Evolutionary conservation across 179 eudicot species (phyloP), one percentile per base, ranked within the genome.

Genomic region (Silene coronaria): DNA sequence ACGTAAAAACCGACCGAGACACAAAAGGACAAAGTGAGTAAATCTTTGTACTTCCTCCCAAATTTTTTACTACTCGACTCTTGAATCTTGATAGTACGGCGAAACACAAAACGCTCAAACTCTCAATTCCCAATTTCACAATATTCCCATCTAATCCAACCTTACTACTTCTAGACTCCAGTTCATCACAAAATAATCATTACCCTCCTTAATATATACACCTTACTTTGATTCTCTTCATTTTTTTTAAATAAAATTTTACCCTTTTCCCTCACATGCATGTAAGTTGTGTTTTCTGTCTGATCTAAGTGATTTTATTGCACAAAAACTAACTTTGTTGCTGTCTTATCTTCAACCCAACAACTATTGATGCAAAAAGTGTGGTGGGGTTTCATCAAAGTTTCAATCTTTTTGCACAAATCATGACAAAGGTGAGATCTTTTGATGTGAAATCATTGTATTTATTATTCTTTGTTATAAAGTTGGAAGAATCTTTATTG

Each of bases 351-450:
- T 76, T 55, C 71, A 48, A 22, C 10, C 19, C 36, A 6, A 23
- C 34, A 51, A 23, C 14, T 11, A 19, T 42, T 45, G 32, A 24
- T 11, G 53, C 61, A 36, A 17, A 53, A 19, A 48, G 6, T 36
- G 6, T 51, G 17, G 82, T 75, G 79, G 79, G 79, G 72, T 80
- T 80, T 70, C 51, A 8, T 12, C 6, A 70, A 65, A 60, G 66
- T 67, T 45, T 72, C 62, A 76, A 72, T 81, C 78, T 77, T 77
- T 51, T 71, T 71, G 69, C 73, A 3, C 45, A 57, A 65, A 34
- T 36, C 53, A 68, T 55, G 53, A 71, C 27, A 78, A 75, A 81
- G 84, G 84, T 81, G 62, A 81, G 78, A 74, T 77, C 83, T 81
- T 81, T 72, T 76, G 24, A 6, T n/a, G 30, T 30, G 32, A 67